Base-by-base conservation (phyloP, 768 basidiomycete genomes). In the Leucogyrophana mollusca region DNA sequence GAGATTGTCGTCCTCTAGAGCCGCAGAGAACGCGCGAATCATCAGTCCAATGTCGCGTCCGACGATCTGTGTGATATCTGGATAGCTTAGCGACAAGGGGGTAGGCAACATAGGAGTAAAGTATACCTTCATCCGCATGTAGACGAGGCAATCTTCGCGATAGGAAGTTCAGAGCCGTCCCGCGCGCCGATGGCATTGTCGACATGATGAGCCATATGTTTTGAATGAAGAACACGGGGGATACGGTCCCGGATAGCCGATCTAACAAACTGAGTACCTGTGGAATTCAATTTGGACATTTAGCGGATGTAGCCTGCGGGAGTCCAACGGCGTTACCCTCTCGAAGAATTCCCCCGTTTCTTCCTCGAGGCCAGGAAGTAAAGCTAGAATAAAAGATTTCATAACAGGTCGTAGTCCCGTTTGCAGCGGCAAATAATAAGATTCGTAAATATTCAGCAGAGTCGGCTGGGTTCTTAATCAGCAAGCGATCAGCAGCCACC, bases 261-360 rank as follows among this genome's bases (percentile, higher is more conserved):
- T 94, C 90, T 44, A 98, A 73, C 13, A 99, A 66, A 40, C 72
- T 71, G 24, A 97, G 64, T 25, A 95, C 91, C 90, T 92, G 54
- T 23, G 45, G 33, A 38, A 38, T 39, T 45, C 61, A 36, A 34
- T 55, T 45, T 56, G 46, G 49, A 17, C 38, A 17, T 9, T 14
- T 20, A 24, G 14, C 6, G 34, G 44, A 36, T 13, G 13, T 4
- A 18, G 3, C 16, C 16, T 42, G 4, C 13, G 14, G 16, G 9
- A 30, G 4, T 6, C 16, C 17, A 49, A 33, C 7, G 13, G 11
- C 8, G 49, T 18, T 44, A 85, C 88, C 72, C 89, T 90, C 43
- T 98, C 96, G 57, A 97, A 97, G 68, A 90, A 96, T 66, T 98
- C 96, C 1, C 94, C 90, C 0, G 93, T 94, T 65, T 97, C 95